Evolutionary conservation across 257 asterid species (phyloP).

Genomic region (Solanum bulbocastanum): DNA sequence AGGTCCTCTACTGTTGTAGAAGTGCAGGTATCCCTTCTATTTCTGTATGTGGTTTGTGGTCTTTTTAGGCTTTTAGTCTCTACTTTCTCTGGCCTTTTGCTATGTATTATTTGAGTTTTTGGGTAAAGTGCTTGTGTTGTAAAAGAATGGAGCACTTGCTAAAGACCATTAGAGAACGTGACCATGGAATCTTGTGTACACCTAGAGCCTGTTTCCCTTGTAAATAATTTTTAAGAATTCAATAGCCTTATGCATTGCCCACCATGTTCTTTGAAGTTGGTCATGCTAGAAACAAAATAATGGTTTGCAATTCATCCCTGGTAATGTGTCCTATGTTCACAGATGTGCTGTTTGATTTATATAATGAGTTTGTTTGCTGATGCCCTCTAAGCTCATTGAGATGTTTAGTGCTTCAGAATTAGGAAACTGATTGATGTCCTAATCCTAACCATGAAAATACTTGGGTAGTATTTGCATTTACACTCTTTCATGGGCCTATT

Average conservation of each 20-base stretch:
- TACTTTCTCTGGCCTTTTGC: neutral
- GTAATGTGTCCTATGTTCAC: neutral
- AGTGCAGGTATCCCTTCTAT: constrained; percentile 43
- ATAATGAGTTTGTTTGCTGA: neutral
- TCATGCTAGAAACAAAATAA: neutral
- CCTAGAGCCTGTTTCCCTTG: neutral
- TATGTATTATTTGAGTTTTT: neutral
- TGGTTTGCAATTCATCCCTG: neutral
- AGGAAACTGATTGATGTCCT: neutral
- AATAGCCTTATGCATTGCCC: neutral
- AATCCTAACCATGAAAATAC: neutral
- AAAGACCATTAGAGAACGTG: neutral
- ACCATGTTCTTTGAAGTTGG: neutral
- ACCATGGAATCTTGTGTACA: neutral
- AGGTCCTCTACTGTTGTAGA: constrained; percentile 52
- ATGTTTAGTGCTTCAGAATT: neutral
- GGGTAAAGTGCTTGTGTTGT: neutral
- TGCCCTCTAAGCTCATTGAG: neutral
- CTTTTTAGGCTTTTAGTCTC: neutral
- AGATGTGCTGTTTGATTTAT: neutral
- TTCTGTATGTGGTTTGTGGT: neutral
- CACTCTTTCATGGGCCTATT: neutral
- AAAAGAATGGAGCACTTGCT: neutral
- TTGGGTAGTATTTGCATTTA: neutral
- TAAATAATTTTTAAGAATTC: neutral